Percentiles rank a stretch among this genome's conserved stretches.
Conservation (phyloP, 495 filamentous ascomycete species). For the Aeminium ludgeri region DNA sequence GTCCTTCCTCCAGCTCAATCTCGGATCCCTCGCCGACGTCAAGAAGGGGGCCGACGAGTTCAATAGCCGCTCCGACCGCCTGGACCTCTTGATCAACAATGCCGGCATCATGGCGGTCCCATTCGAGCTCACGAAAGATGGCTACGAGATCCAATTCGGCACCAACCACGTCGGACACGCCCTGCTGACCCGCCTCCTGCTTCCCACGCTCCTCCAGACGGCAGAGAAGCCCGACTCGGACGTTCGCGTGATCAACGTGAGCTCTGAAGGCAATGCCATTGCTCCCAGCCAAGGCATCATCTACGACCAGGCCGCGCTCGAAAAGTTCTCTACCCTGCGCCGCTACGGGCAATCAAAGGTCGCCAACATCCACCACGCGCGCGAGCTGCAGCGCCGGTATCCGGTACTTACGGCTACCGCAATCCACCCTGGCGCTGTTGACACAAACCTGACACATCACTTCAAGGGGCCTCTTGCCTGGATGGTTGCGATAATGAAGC, state of each 20-base stretch:
- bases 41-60: slow-evolving; percentile 32
- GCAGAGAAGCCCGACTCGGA: slow-evolving; percentile 25
- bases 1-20: slow-evolving; percentile 33
- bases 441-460: slow-evolving; percentile 17
- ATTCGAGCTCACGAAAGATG: slow-evolving; percentile 34
- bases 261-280: slow-evolving; percentile 24
- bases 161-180: slow-evolving; percentile 57
- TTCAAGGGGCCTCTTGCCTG: not conserved
- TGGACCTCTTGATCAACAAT: slow-evolving; percentile 47
- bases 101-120: slow-evolving; percentile 48
- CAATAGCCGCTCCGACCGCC: slow-evolving; percentile 28
- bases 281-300: slow-evolving; percentile 17
- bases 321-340: slow-evolving; percentile 26
- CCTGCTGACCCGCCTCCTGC: slow-evolving; percentile 44
- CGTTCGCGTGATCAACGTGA: slow-evolving; percentile 33
- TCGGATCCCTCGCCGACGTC: slow-evolving; percentile 37
- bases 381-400: slow-evolving; percentile 39
- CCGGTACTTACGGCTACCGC: slow-evolving; percentile 26
- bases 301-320: slow-evolving; percentile 13
- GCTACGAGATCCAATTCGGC: slow-evolving; percentile 57
- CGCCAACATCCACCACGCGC: slow-evolving; percentile 49
- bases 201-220: slow-evolving; percentile 40
- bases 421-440: slow-evolving; percentile 32
- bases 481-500: not conserved
- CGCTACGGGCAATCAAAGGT: slow-evolving; percentile 54